phyloP scores from a whole-genome alignment of 1,139 yeast species.

The Suhomyces bokatorum region DNA sequence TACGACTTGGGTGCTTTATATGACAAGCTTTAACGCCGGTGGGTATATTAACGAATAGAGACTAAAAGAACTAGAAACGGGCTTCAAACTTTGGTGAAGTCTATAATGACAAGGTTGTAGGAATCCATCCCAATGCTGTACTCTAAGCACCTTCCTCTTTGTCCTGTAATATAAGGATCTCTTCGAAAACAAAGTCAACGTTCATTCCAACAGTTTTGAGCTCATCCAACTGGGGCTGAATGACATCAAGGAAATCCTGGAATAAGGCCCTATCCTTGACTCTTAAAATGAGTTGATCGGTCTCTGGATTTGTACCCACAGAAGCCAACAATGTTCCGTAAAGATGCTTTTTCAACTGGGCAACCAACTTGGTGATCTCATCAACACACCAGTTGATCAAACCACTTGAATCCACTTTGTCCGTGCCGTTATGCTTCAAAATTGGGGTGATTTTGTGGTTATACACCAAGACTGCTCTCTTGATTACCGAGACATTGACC shows the following conservation, averaged over 20 bases:
- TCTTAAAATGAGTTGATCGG: conserved; percentile 27
- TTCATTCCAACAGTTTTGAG: conserved; percentile 71
- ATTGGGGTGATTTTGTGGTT: conserved; percentile 37
- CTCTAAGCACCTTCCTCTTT: conserved; percentile 3
- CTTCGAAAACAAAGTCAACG: conserved; percentile 61
- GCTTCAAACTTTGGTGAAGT: neutral
- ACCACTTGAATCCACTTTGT: conserved; percentile 43
- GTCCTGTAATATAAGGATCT: conserved; percentile 16
- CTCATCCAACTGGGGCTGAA: conserved; percentile 61
- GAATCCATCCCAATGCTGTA: neutral
- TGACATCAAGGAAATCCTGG: conserved; percentile 50
- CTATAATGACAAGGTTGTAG: no score
- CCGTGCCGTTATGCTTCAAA: conserved; percentile 25
- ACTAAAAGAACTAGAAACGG: neutral
- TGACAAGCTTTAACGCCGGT: conserved; percentile 32
- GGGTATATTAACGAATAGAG: neutral
- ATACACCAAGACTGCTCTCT: conserved; percentile 37
- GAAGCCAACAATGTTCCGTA: conserved; percentile 56
- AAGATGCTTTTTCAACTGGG: conserved; percentile 64
- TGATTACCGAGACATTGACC: conserved; percentile 41
- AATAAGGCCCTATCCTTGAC: conserved; percentile 35
- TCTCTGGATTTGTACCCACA: conserved; percentile 25
- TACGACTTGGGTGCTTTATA: conserved; percentile 62
- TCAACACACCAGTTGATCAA: conserved; percentile 67
- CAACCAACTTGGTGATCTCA: conserved; percentile 62